Conservation (phyloP, 2,329 filamentous ascomycete species). For the Fusarium clavum region DNA sequence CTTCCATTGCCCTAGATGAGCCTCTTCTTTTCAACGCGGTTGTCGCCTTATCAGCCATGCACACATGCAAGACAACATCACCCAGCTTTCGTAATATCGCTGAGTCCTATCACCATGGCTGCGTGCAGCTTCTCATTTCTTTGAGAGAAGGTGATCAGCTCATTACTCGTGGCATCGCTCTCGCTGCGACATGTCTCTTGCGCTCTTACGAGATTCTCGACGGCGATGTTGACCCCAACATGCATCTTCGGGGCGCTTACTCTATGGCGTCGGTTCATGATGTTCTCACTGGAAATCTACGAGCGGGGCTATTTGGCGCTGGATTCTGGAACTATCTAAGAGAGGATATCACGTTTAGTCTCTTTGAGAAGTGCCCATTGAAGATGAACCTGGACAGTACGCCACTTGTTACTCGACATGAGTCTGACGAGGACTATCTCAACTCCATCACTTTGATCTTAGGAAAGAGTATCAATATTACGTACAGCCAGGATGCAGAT, state of each 20-base stretch:
- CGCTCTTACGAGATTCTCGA: slow-evolving; percentile 62
- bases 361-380: slow-evolving; percentile 56
- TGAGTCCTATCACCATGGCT: slow-evolving; percentile 56
- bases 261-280: slow-evolving; percentile 53
- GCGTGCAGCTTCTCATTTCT: slow-evolving; percentile 54
- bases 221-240: slow-evolving; percentile 56
- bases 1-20: slow-evolving; percentile 52
- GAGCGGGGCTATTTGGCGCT: slow-evolving; percentile 51
- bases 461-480: slow-evolving; percentile 57
- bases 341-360: slow-evolving; percentile 65
- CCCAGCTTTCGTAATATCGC: slow-evolving; percentile 46
- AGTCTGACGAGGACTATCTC: slow-evolving; percentile 45
- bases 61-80: slow-evolving; percentile 50
- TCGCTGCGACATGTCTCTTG: slow-evolving; percentile 61
- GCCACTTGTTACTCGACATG: slow-evolving; percentile 27
- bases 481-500: slow-evolving; percentile 42
- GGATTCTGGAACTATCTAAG: slow-evolving; percentile 65
- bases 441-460: slow-evolving; percentile 58
- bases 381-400: slow-evolving; percentile 54
- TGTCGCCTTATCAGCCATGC: slow-evolving; percentile 59
- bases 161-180: slow-evolving; percentile 53
- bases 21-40: slow-evolving; percentile 58
- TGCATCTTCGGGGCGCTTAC: slow-evolving; percentile 60
- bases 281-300: slow-evolving; percentile 36
- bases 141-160: slow-evolving; percentile 49